Conservation (phyloP, 441 rosid genomes). For the Aleurites moluccanus region DNA sequence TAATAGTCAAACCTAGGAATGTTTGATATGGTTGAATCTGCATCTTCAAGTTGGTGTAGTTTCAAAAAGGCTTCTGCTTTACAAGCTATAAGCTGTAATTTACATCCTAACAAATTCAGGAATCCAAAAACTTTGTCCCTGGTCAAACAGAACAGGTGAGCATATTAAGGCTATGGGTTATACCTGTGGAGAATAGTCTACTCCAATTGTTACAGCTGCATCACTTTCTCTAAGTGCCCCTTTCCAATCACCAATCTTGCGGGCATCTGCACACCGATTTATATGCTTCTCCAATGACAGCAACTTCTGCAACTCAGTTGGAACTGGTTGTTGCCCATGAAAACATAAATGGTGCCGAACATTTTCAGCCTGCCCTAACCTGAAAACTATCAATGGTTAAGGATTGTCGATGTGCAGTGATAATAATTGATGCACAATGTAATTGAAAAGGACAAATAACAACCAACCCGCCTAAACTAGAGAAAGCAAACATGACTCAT, state of each 20-base stretch:
- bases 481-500: neutral
- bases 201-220: conserved; percentile 66
- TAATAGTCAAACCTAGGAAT: conserved; percentile 45
- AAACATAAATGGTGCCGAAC: conserved; percentile 51
- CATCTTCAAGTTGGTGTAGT: conserved; percentile 65
- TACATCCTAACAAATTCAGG: conserved; percentile 43
- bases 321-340: conserved; percentile 50
- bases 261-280: conserved; percentile 52
- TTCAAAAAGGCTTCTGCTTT: conserved; percentile 69
- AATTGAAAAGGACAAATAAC: neutral
- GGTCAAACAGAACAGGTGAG: neutral
- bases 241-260: conserved; percentile 61
- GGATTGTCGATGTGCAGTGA: neutral
- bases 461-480: neutral
- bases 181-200: conserved; percentile 72
- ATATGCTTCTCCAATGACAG: conserved; percentile 59
- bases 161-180: conserved; percentile 11
- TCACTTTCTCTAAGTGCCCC: conserved; percentile 56
- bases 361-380: conserved; percentile 70
- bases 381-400: conserved; percentile 27
- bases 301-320: conserved; percentile 50
- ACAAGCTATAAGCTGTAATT: conserved; percentile 67
- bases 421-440: neutral
- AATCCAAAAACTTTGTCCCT: conserved; percentile 11
- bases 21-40: conserved; percentile 36